Evolutionary conservation across 23 red algal genomes (phyloP), one percentile per base, ranked within the genome.

Genomic region (Gracilaria vermiculophylla): DNA sequence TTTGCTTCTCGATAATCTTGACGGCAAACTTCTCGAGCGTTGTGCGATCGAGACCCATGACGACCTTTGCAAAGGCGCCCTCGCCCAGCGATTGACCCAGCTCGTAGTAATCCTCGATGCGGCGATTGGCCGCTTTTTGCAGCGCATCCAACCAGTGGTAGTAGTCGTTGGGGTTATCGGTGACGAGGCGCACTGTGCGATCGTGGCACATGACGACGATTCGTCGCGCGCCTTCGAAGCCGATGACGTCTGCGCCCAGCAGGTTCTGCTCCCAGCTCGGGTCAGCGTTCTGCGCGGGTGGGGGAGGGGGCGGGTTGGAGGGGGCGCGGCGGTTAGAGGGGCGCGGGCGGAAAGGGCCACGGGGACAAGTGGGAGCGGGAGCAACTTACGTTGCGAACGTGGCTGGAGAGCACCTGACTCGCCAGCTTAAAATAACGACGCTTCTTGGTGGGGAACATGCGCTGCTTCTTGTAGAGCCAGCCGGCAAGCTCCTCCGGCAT

Each of bases 1-100:
- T 65, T 51, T 94, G 83, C 76, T 98, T 98, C 33, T 94, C 79
- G 53, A 98, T 95, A 29, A 98, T 86, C 60, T 98, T 98, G 41
- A 98, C 92, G 21, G 96, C 96, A 20, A 84, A 93, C 88, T 98
- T 78, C 62, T 95, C 88, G 7, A 91, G 62, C 44, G 92, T 98
- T 19, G 80, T 90, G 44, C 92, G 88, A 79, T 98, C 96, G 47
- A 92, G 74, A 65, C 86, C 96, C 71, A 94, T 87, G 51, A 91
- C 76, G 10, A 98, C 96, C 20, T 89, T 86, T 47, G 92, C 96
- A 62, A 98, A 98, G 12, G 92, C 96, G 35, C 96, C 96, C 23
- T 95, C 96, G 25, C 96, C 96, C 15, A 98, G 71, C 34, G 55
- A 76, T 52, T 90, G 78, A 19, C 93, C 93, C 2, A 98, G 64